Conservation (phyloP, 78 protist species). For the Capsaspora owczarzaki region DNA sequence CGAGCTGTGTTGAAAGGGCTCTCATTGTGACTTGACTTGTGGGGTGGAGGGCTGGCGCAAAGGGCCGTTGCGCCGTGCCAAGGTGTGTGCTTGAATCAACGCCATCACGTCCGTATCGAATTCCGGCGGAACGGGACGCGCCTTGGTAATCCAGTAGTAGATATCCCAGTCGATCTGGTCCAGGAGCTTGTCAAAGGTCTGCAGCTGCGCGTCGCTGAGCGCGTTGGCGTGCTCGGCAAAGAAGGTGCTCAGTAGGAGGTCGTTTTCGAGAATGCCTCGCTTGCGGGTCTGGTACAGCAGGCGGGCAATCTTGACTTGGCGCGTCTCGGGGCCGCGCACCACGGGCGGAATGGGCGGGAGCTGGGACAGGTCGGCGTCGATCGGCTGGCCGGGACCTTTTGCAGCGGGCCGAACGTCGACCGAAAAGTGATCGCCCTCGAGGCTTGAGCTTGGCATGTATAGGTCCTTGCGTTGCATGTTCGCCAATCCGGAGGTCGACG, state of each 20-base stretch:
- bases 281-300: slow-evolving; percentile 28
- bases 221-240: not conserved
- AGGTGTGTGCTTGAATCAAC: not conserved
- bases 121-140: slow-evolving; percentile 17
- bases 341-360: slow-evolving; percentile 18
- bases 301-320: not conserved
- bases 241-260: slow-evolving; percentile 28
- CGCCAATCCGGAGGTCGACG: too few species aligned
- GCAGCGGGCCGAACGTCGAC: too few species aligned
- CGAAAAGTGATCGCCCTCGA: too few species aligned
- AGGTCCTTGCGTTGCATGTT: too few species aligned
- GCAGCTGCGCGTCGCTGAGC: slow-evolving; percentile 4
- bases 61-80: too few species aligned
- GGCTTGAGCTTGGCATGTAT: too few species aligned
- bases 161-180: slow-evolving; percentile 39
- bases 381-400: too few species aligned
- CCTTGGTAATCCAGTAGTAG: slow-evolving; percentile 30
- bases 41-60: too few species aligned
- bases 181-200: slow-evolving; percentile 14
- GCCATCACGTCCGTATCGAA: slow-evolving; percentile 9
- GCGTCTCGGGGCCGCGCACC: slow-evolving; percentile 3
- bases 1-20: too few species aligned
- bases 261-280: slow-evolving; percentile 42
- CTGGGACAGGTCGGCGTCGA: too few species aligned
- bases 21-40: too few species aligned